phyloP scores from a whole-genome alignment of 345 rosid genomes.

The Citrus unshiu region DNA sequence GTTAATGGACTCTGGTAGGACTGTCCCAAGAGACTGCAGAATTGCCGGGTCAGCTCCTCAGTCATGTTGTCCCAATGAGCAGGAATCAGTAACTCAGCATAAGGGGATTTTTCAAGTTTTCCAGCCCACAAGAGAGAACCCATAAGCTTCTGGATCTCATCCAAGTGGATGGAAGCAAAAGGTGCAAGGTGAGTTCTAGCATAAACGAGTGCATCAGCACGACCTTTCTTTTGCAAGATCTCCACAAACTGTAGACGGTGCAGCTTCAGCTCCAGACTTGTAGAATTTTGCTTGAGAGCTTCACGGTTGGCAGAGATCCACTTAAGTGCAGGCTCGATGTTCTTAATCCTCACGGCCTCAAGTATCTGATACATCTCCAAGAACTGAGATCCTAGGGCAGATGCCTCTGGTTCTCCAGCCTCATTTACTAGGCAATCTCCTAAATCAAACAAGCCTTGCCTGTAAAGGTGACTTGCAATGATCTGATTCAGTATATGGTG shows the following conservation, averaged over 20 bases:
- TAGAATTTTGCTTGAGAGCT: constrained; percentile 44
- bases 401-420: constrained; percentile 48
- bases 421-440: constrained; percentile 72
- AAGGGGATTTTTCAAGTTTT: constrained; percentile 56
- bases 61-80: constrained; percentile 44
- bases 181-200: constrained; percentile 51
- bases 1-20: constrained; percentile 47
- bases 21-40: constrained; percentile 49
- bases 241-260: constrained; percentile 54
- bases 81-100: constrained; percentile 43
- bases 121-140: constrained; percentile 49
- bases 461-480: constrained; percentile 62
- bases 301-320: constrained; percentile 58
- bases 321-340: constrained; percentile 67
- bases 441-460: constrained; percentile 70
- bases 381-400: constrained; percentile 42
- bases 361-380: constrained; percentile 51
- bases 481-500: constrained; percentile 50
- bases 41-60: constrained; percentile 46
- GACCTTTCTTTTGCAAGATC: constrained; percentile 50
- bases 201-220: constrained; percentile 49
- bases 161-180: constrained; percentile 32
- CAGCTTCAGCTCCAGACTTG: constrained; percentile 60
- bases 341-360: constrained; percentile 49
- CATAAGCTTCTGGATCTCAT: constrained; percentile 49